These are phyloP conservation scores for Saprolegnia parasitica DNA, from an alignment of 352 stramenopile species.

Conservation along the genomic window DNA sequence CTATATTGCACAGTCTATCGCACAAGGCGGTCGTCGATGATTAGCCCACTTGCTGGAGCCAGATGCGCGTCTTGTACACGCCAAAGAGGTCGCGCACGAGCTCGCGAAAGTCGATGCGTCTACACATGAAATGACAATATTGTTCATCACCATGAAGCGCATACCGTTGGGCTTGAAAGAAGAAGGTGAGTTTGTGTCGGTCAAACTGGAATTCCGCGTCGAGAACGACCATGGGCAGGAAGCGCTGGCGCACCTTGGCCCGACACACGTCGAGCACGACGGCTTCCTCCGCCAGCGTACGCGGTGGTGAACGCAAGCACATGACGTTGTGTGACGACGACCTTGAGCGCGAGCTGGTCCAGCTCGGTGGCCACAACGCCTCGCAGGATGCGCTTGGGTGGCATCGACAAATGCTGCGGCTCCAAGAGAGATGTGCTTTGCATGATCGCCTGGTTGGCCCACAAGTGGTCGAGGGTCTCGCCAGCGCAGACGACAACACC, in stretches of 20 bases:
- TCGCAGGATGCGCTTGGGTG: slow-evolving; percentile 90
- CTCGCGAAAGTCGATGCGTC: slow-evolving; percentile 96
- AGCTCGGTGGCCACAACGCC: slow-evolving; percentile 90
- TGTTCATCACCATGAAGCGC: background rate
- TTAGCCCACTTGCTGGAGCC: slow-evolving; percentile 91
- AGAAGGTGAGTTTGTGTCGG: slow-evolving; percentile 98
- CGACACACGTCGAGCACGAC: slow-evolving; percentile 96
- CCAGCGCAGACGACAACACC: slow-evolving; percentile 89
- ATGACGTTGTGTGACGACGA: slow-evolving; percentile 29
- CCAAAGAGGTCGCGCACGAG: slow-evolving; percentile 97
- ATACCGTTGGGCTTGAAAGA: slow-evolving; percentile 95
- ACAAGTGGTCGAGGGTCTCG: slow-evolving; percentile 76
- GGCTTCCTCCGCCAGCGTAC: slow-evolving; percentile 93
- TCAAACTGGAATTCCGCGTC: slow-evolving; percentile 99
- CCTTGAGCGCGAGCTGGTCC: slow-evolving; percentile 87
- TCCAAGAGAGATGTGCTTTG: slow-evolving; percentile 33
- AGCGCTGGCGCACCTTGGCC: slow-evolving; percentile 91
- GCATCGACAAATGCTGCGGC: slow-evolving; percentile 60
- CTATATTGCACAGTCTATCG: background rate
- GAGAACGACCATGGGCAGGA: slow-evolving; percentile 96
- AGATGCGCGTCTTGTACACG: slow-evolving; percentile 98
- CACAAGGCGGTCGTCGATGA: background rate
- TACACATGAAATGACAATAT: slow-evolving; percentile 24
- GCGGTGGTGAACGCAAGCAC: no score
- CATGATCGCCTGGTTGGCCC: slow-evolving; percentile 32